Conservation (phyloP, 2,329 filamentous ascomycete species). For the Hypoxylon sp. region DNA sequence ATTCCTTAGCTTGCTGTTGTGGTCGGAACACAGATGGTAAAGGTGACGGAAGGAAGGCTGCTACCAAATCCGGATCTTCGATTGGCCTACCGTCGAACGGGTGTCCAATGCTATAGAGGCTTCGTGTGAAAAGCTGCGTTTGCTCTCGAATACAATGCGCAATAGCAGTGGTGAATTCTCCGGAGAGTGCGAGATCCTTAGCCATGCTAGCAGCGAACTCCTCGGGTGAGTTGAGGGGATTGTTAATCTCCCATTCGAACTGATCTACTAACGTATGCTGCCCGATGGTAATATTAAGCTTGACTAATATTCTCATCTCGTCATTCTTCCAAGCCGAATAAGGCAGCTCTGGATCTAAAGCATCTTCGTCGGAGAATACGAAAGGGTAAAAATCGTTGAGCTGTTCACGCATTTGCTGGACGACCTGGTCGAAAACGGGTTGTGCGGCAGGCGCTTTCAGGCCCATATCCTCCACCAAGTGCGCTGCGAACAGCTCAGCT, state of each 20-base stretch:
- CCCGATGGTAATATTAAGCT: slow-evolving; percentile 97
- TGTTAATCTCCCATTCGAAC: slow-evolving; percentile 99
- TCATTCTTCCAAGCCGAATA: slow-evolving; percentile 98
- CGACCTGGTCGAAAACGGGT: slow-evolving; percentile 73
- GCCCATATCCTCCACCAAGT: slow-evolving; percentile 92
- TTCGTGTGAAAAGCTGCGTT: slow-evolving; percentile 92
- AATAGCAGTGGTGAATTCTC: slow-evolving; percentile 97
- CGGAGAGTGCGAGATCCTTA: slow-evolving; percentile 88
- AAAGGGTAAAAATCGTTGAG: slow-evolving; percentile 94
- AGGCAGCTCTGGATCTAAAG: slow-evolving; percentile 88
- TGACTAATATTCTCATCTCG: slow-evolving; percentile 96
- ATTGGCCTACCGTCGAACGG: slow-evolving; percentile 94
- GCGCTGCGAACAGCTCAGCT: slow-evolving; percentile 86
- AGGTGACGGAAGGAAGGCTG: slow-evolving; percentile 88
- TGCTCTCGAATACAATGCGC: slow-evolving; percentile 98
- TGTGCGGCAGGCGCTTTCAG: slow-evolving; percentile 79
- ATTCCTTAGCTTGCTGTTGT: slow-evolving; percentile 94
- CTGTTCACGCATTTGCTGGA: slow-evolving; percentile 86
- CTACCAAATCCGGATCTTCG: slow-evolving; percentile 89
- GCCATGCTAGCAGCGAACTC: slow-evolving; percentile 94
- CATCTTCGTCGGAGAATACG: slow-evolving; percentile 89
- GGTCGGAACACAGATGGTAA: slow-evolving; percentile 87
- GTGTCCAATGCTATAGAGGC: slow-evolving; percentile 92
- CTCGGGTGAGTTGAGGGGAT: slow-evolving; percentile 92
- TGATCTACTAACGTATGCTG: slow-evolving; percentile 95